phyloP scores from a whole-genome alignment of 2,329 filamentous ascomycete genomes.

The Corniculantispora saksenae region DNA sequence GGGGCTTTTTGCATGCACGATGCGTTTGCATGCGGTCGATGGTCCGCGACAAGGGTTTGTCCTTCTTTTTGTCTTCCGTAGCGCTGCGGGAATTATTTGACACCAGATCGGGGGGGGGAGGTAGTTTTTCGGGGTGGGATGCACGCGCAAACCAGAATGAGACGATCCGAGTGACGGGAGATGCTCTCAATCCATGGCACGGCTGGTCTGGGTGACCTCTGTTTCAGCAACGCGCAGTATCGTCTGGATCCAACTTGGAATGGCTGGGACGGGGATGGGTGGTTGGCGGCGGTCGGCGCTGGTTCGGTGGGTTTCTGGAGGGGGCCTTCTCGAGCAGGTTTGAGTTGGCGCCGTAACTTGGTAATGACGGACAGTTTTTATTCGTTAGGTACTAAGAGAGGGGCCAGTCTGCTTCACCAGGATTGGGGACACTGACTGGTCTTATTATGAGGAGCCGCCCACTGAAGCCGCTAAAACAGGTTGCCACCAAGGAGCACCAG shows the following conservation, averaged over 20 bases:
- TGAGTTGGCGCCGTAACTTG: not conserved
- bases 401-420: too few relatives aligned
- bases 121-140: not conserved
- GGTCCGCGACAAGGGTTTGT: not conserved
- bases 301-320: not conserved
- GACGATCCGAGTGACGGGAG: not conserved
- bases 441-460: too few relatives aligned
- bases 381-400: too few relatives aligned
- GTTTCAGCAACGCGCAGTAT: conserved; percentile 3
- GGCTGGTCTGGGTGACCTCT: not conserved
- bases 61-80: too few relatives aligned
- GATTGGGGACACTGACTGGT: too few relatives aligned
- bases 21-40: conserved; percentile 7
- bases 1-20: conserved; percentile 7
- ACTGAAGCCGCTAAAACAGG: too few relatives aligned
- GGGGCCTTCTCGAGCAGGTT: not conserved
- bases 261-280: not conserved
- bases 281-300: not conserved
- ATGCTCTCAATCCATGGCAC: not conserved
- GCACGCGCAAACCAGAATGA: not conserved
- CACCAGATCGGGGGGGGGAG: not conserved
- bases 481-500: too few relatives aligned
- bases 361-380: too few relatives aligned
- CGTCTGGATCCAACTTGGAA: not conserved
- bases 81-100: not conserved